Evolutionary conservation across 768 basidiomycete species (phyloP), one percentile per base, ranked within the genome.

Genomic region (Boletus vinaceobasis): DNA sequence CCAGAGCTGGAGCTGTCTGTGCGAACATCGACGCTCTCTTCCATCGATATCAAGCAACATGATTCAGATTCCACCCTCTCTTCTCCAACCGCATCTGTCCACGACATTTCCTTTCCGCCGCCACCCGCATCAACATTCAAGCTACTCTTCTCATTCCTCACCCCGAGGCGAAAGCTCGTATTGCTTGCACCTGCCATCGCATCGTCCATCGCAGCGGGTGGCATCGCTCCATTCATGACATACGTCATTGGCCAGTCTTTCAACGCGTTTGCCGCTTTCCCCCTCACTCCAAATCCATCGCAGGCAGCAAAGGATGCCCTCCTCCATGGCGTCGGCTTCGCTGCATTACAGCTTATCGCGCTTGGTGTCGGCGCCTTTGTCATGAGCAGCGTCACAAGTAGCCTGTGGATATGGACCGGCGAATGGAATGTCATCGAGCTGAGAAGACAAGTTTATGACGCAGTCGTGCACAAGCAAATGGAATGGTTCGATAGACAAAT

Each of bases 401-500:
- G 77, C 27, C 70, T 96, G 10, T 98, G 96, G 96, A 90, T 93
- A 44, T 84, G 85, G 75, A 82, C 86, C 6, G 93, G 92, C 4
- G 96, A 98, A 69, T 75, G 82, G 53, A 90, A 92, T 58, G 83
- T 86, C 7, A 73, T 85, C 60, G 77, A 79, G 8, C 71, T 97
- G 19, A 74, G 94, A 56, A 76, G 78, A 62, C 73, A 74, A 45
- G 87, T 95, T 7, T 96, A 90, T 65, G 64, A 68, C 4, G 80
- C 84, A 2, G 82, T 97, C 27, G 79, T 83, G 15, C 65, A 64
- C 23, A 87, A 86, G 64, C 85, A 86, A 21, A 87, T 96, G 82
- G 77, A 79, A n/a, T 97, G 95, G 94, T 97, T 93, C 67, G 94
- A 97, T 71, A 71, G 81, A 38, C 85, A 89, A 53, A 86, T 88